Evolutionary conservation across 306 rosid species (phyloP).

Genomic region (Lablab purpureus): DNA sequence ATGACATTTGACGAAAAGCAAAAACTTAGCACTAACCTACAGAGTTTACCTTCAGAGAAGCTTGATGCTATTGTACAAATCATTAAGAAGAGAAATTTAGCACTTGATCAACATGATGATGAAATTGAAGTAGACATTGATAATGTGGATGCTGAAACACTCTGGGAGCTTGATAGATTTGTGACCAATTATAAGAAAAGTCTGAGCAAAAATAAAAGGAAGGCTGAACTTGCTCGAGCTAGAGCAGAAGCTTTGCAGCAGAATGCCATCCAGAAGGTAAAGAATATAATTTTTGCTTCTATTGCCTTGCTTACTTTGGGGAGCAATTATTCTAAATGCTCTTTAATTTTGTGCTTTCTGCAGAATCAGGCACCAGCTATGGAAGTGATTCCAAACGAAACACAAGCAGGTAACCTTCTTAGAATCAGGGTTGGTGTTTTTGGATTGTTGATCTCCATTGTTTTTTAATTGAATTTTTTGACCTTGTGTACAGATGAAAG

Average conservation of each 20-base stretch:
- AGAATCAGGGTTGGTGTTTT: constrained; percentile 29
- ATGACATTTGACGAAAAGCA: constrained; percentile 94
- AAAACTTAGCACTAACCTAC: constrained; percentile 84
- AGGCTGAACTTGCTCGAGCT: constrained; percentile 82
- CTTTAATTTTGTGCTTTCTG: constrained; percentile 21
- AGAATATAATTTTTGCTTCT: constrained; percentile 19
- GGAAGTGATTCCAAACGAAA: constrained; percentile 58
- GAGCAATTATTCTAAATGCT: constrained; percentile 28
- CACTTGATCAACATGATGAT: constrained; percentile 78
- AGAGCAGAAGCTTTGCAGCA: constrained; percentile 64
- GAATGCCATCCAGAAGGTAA: constrained; percentile 64
- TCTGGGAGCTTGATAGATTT: constrained; percentile 98
- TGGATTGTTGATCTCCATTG: constrained; percentile 13
- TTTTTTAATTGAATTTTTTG: constrained; percentile 28
- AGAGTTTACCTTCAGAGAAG: constrained; percentile 83
- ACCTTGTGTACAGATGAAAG: constrained; percentile 59
- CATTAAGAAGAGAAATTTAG: constrained; percentile 79
- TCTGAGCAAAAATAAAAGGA: constrained; percentile 91
- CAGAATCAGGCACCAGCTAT: constrained; percentile 58
- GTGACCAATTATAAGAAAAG: constrained; percentile 94
- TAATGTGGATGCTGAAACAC: constrained; percentile 89
- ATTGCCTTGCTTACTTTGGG: background rate
- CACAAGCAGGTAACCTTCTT: constrained; percentile 60
- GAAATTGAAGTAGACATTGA: constrained; percentile 97
- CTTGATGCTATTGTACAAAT: constrained; percentile 85